phyloP scores from a whole-genome alignment of 441 rosid genomes.

The Erodium moschatum region DNA sequence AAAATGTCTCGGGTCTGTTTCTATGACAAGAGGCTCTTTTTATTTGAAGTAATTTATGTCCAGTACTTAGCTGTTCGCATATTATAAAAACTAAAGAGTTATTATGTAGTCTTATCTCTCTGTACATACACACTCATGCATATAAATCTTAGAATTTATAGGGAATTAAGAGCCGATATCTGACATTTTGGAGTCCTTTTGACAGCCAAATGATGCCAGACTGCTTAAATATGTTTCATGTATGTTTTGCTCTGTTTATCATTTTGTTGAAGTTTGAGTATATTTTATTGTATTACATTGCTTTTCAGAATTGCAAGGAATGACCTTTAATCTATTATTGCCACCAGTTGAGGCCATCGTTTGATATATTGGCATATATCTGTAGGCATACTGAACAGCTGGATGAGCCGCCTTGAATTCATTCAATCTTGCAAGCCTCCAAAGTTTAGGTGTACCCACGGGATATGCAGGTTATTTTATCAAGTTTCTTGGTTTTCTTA shows the following conservation, averaged over 20 bases:
- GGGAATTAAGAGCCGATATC: not conserved
- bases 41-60: not conserved
- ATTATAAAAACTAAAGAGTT: not conserved
- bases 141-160: not conserved
- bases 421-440: not conserved
- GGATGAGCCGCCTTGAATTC: not conserved
- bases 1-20: not conserved
- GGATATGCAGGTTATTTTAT: not conserved
- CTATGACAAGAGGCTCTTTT: not conserved
- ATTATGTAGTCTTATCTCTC: not conserved
- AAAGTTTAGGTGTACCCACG: not conserved
- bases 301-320: slow-evolving; percentile 2
- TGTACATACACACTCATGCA: not conserved
- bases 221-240: not conserved
- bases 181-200: not conserved
- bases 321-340: not conserved
- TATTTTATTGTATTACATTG: not conserved
- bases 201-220: not conserved
- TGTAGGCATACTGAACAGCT: slow-evolving; percentile 7
- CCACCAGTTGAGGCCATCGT: not conserved
- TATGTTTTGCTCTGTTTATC: slow-evolving; percentile 1
- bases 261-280: not conserved
- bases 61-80: not conserved
- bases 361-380: not conserved
- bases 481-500: not conserved